Evolutionary conservation across 495 filamentous ascomycete genomes (phyloP).

Genomic region (Penicillium chermesinum): DNA sequence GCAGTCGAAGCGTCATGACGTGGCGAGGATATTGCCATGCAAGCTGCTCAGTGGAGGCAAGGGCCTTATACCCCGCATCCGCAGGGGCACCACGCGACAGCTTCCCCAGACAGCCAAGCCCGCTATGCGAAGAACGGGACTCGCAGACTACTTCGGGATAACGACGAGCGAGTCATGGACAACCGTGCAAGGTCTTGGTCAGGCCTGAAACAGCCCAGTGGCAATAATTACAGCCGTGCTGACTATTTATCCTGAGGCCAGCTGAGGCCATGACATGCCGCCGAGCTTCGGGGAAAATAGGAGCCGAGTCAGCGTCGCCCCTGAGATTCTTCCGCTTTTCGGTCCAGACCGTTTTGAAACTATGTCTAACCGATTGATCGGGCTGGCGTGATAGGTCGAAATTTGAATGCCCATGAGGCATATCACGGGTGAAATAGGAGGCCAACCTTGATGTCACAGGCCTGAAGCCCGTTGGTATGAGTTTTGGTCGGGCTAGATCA

Average conservation of each 20-base stretch:
- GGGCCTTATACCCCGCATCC: constrained; percentile 25
- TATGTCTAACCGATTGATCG: constrained; percentile 10
- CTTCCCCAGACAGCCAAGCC: constrained; percentile 17
- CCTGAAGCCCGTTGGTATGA: neutral
- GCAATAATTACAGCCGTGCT: neutral
- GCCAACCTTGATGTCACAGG: constrained; percentile 9
- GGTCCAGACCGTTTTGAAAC: constrained; percentile 22
- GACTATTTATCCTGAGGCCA: neutral
- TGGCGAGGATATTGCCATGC: too few species aligned
- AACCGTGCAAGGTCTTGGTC: neutral
- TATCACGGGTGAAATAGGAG: constrained; percentile 27
- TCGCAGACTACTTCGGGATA: constrained; percentile 6
- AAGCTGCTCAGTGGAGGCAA: constrained; percentile 10
- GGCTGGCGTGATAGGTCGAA: constrained; percentile 14
- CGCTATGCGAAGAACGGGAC: neutral
- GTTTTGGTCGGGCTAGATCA: constrained; percentile 14
- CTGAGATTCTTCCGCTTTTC: constrained; percentile 10
- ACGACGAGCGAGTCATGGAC: constrained; percentile 12
- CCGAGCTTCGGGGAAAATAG: constrained; percentile 23
- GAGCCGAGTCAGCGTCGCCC: constrained; percentile 15
- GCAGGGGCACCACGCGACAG: constrained; percentile 21
- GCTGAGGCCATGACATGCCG: constrained; percentile 16
- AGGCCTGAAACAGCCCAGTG: neutral
- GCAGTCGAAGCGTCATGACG: too few species aligned
- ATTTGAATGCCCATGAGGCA: constrained; percentile 4